These are phyloP conservation scores for Diplotaxis tenuifolia DNA, from an alignment of 345 rosid genomes.

Conservation along the genomic window DNA sequence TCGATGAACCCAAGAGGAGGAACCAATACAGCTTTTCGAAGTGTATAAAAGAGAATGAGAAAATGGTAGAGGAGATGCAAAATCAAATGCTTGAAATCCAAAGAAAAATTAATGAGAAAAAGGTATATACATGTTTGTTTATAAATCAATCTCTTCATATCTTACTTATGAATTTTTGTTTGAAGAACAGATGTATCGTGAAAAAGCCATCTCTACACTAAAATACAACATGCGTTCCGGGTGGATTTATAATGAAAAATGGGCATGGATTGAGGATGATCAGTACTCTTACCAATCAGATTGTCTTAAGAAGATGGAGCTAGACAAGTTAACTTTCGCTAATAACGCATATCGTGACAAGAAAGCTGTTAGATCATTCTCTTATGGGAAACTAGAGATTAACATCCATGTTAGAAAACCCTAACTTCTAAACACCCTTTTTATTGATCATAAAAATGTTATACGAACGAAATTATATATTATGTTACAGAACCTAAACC, in stretches of 20 bases:
- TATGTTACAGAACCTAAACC: conserved; percentile 16
- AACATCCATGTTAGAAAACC: conserved; percentile 13
- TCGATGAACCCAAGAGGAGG: background rate
- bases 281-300: background rate
- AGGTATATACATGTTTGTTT: conserved; percentile 1
- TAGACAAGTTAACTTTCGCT: background rate
- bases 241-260: background rate
- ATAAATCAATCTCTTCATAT: background rate
- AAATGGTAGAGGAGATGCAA: conserved; percentile 13
- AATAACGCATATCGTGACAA: conserved; percentile 4
- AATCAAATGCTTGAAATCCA: conserved; percentile 7
- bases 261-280: background rate
- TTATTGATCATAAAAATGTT: background rate
- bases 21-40: background rate
- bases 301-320: conserved; percentile 11
- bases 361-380: conserved; percentile 14
- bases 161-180: background rate
- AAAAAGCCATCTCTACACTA: conserved; percentile 1
- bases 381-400: conserved; percentile 19
- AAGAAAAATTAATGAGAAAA: background rate
- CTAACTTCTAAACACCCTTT: background rate
- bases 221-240: background rate
- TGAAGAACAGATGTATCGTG: background rate
- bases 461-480: background rate
- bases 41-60: conserved; percentile 13